Percentiles rank a stretch among this genome's conserved stretches.
These are phyloP conservation scores for Pseudofabraea citricarpa DNA, from an alignment of 2,329 filamentous ascomycete genomes.

Conservation along the genomic window DNA sequence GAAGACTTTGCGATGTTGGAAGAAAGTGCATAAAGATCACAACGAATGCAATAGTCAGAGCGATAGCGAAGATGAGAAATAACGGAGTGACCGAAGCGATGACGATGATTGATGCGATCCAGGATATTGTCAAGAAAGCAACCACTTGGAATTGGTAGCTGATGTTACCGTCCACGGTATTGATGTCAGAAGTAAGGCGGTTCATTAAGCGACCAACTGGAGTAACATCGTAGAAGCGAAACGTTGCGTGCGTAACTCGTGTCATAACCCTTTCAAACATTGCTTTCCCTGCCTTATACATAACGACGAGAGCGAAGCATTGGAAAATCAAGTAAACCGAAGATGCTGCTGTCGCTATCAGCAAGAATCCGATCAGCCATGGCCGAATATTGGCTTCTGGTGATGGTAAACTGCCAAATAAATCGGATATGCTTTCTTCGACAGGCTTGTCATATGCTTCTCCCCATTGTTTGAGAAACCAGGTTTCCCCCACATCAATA, in stretches of 20 bases:
- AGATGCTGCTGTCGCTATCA: conserved; percentile 58
- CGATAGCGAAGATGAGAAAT: conserved; percentile 68
- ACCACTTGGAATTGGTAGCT: conserved; percentile 68
- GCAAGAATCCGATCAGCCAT: conserved; percentile 69
- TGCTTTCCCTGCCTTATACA: conserved; percentile 70
- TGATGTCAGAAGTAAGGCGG: conserved; percentile 83
- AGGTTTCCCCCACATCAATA: conserved; percentile 62
- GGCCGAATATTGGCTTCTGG: conserved; percentile 63
- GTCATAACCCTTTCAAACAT: conserved; percentile 72
- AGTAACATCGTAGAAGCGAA: conserved; percentile 88
- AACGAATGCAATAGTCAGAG: conserved; percentile 64
- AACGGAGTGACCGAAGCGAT: conserved; percentile 74
- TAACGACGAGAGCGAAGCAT: conserved; percentile 67
- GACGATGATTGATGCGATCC: conserved; percentile 67
- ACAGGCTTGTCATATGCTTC: conserved; percentile 56
- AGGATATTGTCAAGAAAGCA: conserved; percentile 65
- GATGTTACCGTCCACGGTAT: conserved; percentile 83
- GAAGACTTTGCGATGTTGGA: conserved; percentile 76
- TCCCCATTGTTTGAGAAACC: conserved; percentile 85
- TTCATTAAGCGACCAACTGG: conserved; percentile 91
- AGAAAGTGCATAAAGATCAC: conserved; percentile 73
- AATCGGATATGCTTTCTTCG: conserved; percentile 20
- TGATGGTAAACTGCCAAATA: conserved; percentile 53
- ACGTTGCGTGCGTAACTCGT: conserved; percentile 72
- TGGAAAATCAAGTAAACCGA: conserved; percentile 57